phyloP scores from a whole-genome alignment of 805 yeast genomes.

The Tetrapisispora phaffii region DNA sequence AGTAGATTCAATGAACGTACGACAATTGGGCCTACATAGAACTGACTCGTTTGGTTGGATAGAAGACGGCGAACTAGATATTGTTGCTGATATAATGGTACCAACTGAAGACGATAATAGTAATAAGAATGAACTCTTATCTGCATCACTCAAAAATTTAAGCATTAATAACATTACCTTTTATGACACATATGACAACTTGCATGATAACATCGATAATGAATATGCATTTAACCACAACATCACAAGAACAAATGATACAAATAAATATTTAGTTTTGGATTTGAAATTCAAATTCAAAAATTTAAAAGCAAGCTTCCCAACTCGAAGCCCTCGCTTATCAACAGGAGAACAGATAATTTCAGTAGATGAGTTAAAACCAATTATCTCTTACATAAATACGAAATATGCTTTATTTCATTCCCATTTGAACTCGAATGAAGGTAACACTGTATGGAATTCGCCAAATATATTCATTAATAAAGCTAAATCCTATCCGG shows the following conservation, averaged over 20 bases:
- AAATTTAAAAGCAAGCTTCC: slow-evolving; percentile 51
- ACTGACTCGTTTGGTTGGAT: slow-evolving; percentile 57
- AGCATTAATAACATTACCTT: background rate
- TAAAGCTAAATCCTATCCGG: slow-evolving; percentile 22
- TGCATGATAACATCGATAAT: background rate
- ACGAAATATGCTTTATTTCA: slow-evolving; percentile 6
- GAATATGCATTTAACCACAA: slow-evolving; percentile 10
- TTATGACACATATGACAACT: background rate
- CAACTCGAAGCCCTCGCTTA: slow-evolving; percentile 38
- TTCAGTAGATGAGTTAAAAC: slow-evolving; percentile 48
- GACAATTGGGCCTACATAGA: slow-evolving; percentile 29
- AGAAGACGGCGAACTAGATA: slow-evolving; percentile 57
- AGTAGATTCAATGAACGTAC: slow-evolving; percentile 32
- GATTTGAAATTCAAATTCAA: slow-evolving; percentile 56
- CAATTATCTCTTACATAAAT: slow-evolving; percentile 41
- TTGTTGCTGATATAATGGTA: slow-evolving; percentile 62
- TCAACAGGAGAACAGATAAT: slow-evolving; percentile 49
- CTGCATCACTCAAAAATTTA: background rate
- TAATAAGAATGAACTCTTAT: slow-evolving; percentile 1
- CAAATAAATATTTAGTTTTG: slow-evolving; percentile 49
- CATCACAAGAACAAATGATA: background rate
- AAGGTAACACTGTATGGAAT: slow-evolving; percentile 16
- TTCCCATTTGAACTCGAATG: slow-evolving; percentile 1
- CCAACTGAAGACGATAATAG: slow-evolving; percentile 31
- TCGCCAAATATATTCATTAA: slow-evolving; percentile 24